Conservation (phyloP, 805 yeast genomes). For the Saccharomycopsis fermentans region DNA sequence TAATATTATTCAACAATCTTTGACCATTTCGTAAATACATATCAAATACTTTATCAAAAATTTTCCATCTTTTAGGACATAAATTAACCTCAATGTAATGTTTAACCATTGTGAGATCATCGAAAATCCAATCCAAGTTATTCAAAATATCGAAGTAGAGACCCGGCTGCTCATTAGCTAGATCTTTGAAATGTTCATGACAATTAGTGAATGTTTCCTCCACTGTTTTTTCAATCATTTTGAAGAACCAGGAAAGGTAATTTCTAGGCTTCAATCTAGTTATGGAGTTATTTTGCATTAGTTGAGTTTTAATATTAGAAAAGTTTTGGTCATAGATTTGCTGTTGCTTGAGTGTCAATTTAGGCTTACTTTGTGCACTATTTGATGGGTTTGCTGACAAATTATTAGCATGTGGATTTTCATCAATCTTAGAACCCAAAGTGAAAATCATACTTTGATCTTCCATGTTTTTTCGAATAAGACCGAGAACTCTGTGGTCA, state of each 20-base stretch:
- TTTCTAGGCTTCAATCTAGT: conserved; percentile 42
- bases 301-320: conserved; percentile 25
- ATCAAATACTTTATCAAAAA: conserved; percentile 49
- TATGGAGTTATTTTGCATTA: conserved; percentile 30
- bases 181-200: conserved; percentile 41
- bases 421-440: conserved; percentile 16
- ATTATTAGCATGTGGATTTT: not conserved
- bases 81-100: conserved; percentile 45
- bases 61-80: conserved; percentile 68
- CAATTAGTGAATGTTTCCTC: conserved; percentile 60
- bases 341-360: conserved; percentile 18
- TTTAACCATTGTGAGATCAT: conserved; percentile 56
- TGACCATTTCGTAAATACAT: conserved; percentile 63
- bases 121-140: conserved; percentile 73
- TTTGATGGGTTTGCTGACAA: not conserved
- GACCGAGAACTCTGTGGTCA: conserved; percentile 21
- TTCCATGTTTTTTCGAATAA: conserved; percentile 17
- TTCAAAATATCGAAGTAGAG: conserved; percentile 47
- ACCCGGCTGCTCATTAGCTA: conserved; percentile 19
- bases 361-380: conserved; percentile 1
- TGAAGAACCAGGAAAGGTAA: conserved; percentile 52
- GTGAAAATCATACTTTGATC: conserved; percentile 18
- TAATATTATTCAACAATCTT: conserved; percentile 49
- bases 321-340: conserved; percentile 19
- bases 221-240: conserved; percentile 49